Conservation (phyloP, 1,139 yeast genomes). For the Hemisphaericaspora lyxosophila region DNA sequence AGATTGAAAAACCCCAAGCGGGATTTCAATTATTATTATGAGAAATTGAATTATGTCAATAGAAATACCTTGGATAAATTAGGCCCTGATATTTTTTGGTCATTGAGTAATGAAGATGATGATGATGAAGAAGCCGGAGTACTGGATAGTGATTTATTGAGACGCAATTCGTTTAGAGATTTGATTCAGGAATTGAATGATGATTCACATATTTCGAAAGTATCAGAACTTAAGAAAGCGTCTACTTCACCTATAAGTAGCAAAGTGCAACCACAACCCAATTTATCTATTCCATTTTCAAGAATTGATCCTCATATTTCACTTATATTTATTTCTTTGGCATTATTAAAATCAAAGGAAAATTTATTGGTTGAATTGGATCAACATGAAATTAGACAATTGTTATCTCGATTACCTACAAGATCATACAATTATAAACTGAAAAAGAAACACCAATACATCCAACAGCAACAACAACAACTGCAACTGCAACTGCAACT, state of each 20-base stretch:
- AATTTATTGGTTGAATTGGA: slow-evolving; percentile 80
- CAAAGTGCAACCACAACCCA: slow-evolving; percentile 5
- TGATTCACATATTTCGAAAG: slow-evolving; percentile 9
- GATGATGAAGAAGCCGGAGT: slow-evolving; percentile 14
- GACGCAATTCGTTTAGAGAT: slow-evolving; percentile 31
- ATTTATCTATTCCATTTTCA: slow-evolving; percentile 56
- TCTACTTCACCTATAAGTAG: not conserved
- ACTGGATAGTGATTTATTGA: not conserved
- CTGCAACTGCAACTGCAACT: slow-evolving; percentile 18
- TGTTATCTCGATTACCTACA: slow-evolving; percentile 57
- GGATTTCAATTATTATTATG: slow-evolving; percentile 32
- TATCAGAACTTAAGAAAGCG: not conserved
- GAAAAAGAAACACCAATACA: slow-evolving; percentile 16
- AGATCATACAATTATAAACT: slow-evolving; percentile 35
- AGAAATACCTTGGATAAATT: slow-evolving; percentile 28
- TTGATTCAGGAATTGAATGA: slow-evolving; percentile 30
- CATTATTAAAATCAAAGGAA: slow-evolving; percentile 78
- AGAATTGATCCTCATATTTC: slow-evolving; percentile 76
- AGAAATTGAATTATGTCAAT: slow-evolving; percentile 28
- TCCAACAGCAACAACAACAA: not conserved
- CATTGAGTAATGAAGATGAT: slow-evolving; percentile 18
- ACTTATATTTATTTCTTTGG: slow-evolving; percentile 71
- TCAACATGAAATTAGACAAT: slow-evolving; percentile 84
- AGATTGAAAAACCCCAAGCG: slow-evolving; percentile 47
- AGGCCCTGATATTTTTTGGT: slow-evolving; percentile 50